Percentiles rank a stretch among this genome's conserved stretches.
Evolutionary conservation across 108 stramenopile species (phyloP).

Genomic region (Aurantiochytrium sp.): DNA sequence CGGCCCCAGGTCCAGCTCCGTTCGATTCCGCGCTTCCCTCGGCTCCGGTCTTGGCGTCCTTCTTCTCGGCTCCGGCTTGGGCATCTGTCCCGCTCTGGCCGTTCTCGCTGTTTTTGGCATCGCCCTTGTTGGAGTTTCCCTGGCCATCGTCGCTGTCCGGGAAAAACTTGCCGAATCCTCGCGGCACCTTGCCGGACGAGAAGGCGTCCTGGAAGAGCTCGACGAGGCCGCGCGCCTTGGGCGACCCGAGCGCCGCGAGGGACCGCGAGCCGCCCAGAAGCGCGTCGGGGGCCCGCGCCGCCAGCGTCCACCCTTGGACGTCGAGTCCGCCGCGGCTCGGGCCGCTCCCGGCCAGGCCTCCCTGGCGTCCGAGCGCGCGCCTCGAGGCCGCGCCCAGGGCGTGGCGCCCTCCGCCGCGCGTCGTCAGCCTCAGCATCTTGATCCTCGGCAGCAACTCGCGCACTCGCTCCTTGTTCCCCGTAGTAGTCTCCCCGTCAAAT

Average conservation of each 20-base stretch:
- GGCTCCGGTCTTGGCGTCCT: background rate
- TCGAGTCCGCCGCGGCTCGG: background rate
- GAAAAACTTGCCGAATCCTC: slow-evolving; percentile 4
- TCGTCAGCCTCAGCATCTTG: too few species aligned
- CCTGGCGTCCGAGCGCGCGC: too few species aligned
- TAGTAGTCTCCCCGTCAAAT: too few species aligned
- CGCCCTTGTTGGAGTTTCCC: background rate
- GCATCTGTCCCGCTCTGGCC: background rate
- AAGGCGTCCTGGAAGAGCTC: background rate
- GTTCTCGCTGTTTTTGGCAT: background rate
- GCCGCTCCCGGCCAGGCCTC: background rate
- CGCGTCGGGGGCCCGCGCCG: background rate
- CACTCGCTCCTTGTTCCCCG: too few species aligned
- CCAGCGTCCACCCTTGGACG: background rate
- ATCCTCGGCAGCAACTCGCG: too few species aligned
- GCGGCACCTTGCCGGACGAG: background rate
- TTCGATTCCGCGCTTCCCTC: background rate
- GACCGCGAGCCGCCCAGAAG: background rate
- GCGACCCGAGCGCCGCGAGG: background rate
- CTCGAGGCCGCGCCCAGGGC: too few species aligned
- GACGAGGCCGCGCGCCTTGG: background rate
- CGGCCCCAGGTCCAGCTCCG: too few species aligned
- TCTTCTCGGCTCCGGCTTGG: background rate
- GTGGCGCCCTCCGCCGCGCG: too few species aligned
- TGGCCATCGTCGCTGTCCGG: background rate